Evolutionary conservation across 2,329 filamentous ascomycete species (phyloP).

Genomic region (Cadophora luteo-olivacea): DNA sequence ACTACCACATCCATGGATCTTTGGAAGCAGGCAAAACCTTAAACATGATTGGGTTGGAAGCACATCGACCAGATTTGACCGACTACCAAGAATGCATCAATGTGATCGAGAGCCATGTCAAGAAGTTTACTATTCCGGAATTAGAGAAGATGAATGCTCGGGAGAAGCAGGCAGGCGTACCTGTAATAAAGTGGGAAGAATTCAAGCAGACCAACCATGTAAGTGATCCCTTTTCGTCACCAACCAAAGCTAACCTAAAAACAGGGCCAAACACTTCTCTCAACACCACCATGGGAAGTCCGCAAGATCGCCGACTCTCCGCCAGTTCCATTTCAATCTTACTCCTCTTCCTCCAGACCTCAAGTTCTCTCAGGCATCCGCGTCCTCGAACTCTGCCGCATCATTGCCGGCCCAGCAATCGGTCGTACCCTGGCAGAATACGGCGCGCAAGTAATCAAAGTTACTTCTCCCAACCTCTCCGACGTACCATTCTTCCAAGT

Average conservation of each 20-base stretch:
- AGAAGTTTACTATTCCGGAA: slow-evolving; percentile 58
- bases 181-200: slow-evolving; percentile 63
- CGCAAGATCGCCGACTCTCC: slow-evolving; percentile 53
- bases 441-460: slow-evolving; percentile 75
- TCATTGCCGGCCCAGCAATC: slow-evolving; percentile 78
- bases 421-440: slow-evolving; percentile 76
- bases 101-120: slow-evolving; percentile 64
- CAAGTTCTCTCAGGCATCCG: slow-evolving; percentile 63
- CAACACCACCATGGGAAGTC: slow-evolving; percentile 54
- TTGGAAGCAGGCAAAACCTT: slow-evolving; percentile 73
- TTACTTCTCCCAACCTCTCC: slow-evolving; percentile 70
- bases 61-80: slow-evolving; percentile 64
- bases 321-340: slow-evolving; percentile 52
- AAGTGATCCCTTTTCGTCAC: slow-evolving; percentile 33
- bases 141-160: slow-evolving; percentile 64
- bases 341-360: slow-evolving; percentile 29
- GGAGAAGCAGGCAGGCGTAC: slow-evolving; percentile 64
- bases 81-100: slow-evolving; percentile 65
- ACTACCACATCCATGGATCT: slow-evolving; percentile 79
- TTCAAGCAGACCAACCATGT: slow-evolving; percentile 64
- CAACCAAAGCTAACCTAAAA: neutral
- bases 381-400: slow-evolving; percentile 76
- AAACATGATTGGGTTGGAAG: slow-evolving; percentile 71
- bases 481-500: slow-evolving; percentile 77
- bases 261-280: slow-evolving; percentile 49